Conservation (phyloP, 1,284 basidiomycete genomes). For the Anthracocystis setariae region DNA sequence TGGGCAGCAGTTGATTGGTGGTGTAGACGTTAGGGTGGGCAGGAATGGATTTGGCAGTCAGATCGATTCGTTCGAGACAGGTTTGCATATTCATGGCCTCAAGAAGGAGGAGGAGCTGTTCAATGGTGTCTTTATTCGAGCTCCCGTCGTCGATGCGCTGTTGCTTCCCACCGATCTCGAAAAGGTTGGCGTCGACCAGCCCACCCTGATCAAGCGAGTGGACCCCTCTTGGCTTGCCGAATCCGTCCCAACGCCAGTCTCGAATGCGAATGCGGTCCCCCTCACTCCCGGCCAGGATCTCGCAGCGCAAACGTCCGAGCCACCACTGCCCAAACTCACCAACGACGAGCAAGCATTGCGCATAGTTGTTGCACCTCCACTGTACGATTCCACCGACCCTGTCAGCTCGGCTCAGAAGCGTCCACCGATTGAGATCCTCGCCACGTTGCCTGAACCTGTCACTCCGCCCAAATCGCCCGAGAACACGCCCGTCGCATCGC, state of each 20-base stretch:
- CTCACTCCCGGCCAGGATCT: slow-evolving; percentile 16
- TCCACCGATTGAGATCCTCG: slow-evolving; percentile 73
- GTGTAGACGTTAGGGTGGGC: slow-evolving; percentile 81
- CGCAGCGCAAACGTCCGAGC: slow-evolving; percentile 13
- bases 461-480: slow-evolving; percentile 68
- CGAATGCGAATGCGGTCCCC: slow-evolving; percentile 17
- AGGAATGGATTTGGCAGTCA: slow-evolving; percentile 79
- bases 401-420: slow-evolving; percentile 24
- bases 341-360: slow-evolving; percentile 20
- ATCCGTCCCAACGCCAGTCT: slow-evolving; percentile 13
- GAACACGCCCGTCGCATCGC: slow-evolving; percentile 24
- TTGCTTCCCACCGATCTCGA: slow-evolving; percentile 40
- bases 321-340: slow-evolving; percentile 17
- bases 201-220: slow-evolving; percentile 36
- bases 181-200: slow-evolving; percentile 41
- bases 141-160: slow-evolving; percentile 74
- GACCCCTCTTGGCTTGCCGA: slow-evolving; percentile 14
- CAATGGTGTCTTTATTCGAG: slow-evolving; percentile 92
- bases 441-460: slow-evolving; percentile 74
- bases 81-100: slow-evolving; percentile 77
- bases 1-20: slow-evolving; percentile 86
- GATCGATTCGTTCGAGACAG: slow-evolving; percentile 87
- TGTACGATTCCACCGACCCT: slow-evolving; percentile 38
- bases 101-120: slow-evolving; percentile 74
- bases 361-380: slow-evolving; percentile 51